Conservation (phyloP, 306 rosid genomes). For the Prosopis cineraria region DNA sequence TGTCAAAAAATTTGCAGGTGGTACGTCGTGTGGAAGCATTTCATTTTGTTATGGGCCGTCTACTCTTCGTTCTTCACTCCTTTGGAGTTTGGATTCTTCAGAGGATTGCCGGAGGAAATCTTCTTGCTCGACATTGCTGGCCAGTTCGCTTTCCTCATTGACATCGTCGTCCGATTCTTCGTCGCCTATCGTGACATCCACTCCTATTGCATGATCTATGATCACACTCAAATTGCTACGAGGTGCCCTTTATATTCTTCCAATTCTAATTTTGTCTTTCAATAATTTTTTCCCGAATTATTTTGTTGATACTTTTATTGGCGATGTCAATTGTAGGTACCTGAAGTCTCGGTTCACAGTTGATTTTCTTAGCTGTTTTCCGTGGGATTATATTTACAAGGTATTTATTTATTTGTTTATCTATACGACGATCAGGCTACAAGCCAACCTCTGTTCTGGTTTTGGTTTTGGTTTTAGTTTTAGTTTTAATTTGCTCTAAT, state of each 20-base stretch:
- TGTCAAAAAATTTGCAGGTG: constrained; percentile 47
- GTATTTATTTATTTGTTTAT: background rate
- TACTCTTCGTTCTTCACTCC: constrained; percentile 82
- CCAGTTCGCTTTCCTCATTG: constrained; percentile 61
- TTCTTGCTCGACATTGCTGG: constrained; percentile 71
- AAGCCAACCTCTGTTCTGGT: background rate
- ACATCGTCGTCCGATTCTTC: constrained; percentile 53
- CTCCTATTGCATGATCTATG: constrained; percentile 45
- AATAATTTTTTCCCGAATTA: background rate
- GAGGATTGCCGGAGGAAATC: constrained; percentile 59
- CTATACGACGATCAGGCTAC: background rate
- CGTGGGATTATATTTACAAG: constrained; percentile 76
- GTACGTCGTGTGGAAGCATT: constrained; percentile 60
- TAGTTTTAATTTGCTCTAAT: background rate
- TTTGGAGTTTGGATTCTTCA: constrained; percentile 70
- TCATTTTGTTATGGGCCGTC: constrained; percentile 66
- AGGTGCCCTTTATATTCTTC: constrained; percentile 32
- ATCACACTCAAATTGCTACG: constrained; percentile 48
- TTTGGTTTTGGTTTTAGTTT: background rate
- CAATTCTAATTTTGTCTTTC: background rate
- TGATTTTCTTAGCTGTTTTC: constrained; percentile 58
- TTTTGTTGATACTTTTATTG: background rate
- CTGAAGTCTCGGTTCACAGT: constrained; percentile 58
- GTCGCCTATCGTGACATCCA: constrained; percentile 53
- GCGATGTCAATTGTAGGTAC: constrained; percentile 33